Evolutionary conservation across 2,329 filamentous ascomycete genomes (phyloP).

Genomic region (Aspergillus japonicus): DNA sequence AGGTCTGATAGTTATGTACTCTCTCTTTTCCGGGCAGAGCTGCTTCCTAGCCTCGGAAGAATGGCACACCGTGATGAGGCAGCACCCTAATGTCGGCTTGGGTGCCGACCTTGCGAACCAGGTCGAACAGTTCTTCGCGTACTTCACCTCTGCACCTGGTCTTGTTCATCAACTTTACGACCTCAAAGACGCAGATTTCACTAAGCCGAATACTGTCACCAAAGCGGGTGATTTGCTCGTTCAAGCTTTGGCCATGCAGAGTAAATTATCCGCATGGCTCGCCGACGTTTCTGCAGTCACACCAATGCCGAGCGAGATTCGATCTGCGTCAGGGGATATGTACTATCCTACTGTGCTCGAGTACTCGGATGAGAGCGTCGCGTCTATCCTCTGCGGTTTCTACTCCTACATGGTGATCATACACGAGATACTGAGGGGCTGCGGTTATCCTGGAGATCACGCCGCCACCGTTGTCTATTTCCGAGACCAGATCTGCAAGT

Average conservation of each 20-base stretch:
- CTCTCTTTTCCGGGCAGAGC: constrained; percentile 28
- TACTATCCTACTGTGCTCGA: constrained; percentile 23
- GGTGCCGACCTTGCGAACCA: constrained; percentile 16
- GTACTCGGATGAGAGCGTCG: constrained; percentile 23
- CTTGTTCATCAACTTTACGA: constrained; percentile 28
- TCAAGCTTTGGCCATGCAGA: constrained; percentile 22
- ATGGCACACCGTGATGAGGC: constrained; percentile 29
- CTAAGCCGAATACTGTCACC: constrained; percentile 10
- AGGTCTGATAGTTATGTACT: constrained; percentile 32
- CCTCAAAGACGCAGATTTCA: constrained; percentile 19
- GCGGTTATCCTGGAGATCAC: constrained; percentile 25
- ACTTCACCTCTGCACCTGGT: constrained; percentile 27
- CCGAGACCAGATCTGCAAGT: constrained; percentile 32
- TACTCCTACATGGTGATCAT: constrained; percentile 31
- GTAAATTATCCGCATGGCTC: constrained; percentile 24
- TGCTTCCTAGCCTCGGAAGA: constrained; percentile 26
- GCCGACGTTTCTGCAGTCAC: constrained; percentile 18
- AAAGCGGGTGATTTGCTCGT: constrained; percentile 17
- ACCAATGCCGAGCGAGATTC: constrained; percentile 20
- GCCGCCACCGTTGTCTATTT: constrained; percentile 23
- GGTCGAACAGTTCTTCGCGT: constrained; percentile 29
- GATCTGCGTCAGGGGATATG: constrained; percentile 19
- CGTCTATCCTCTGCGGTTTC: constrained; percentile 26
- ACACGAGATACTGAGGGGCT: constrained; percentile 25
- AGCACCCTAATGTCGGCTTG: constrained; percentile 19